Conservation (phyloP, 2,329 filamentous ascomycete genomes). For the Trichoderma hamatum region DNA sequence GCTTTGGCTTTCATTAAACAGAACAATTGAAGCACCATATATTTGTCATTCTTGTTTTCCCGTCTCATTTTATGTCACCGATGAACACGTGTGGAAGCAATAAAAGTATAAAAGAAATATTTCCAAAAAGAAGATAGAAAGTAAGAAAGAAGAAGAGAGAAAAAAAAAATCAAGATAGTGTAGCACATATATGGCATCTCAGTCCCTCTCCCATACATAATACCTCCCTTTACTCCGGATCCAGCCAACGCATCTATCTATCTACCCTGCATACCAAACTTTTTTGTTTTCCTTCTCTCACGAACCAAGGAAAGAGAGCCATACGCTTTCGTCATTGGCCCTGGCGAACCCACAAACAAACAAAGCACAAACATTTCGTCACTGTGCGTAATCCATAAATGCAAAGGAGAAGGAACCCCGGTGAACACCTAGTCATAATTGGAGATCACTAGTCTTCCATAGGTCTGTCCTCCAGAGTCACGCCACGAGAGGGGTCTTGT, state of each 20-base stretch:
- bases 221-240: constrained; percentile 16
- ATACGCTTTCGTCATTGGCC: constrained; percentile 8
- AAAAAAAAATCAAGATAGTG: constrained; percentile 12
- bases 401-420: constrained; percentile 19
- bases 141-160: neutral
- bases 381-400: constrained; percentile 29
- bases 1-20: neutral
- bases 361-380: constrained; percentile 23
- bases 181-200: constrained; percentile 21
- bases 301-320: constrained; percentile 7
- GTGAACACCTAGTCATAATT: neutral
- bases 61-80: neutral
- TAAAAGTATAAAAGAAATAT: constrained; percentile 3
- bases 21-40: neutral
- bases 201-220: neutral
- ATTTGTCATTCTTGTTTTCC: neutral
- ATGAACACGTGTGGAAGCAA: neutral
- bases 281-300: constrained; percentile 5
- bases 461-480: constrained; percentile 56
- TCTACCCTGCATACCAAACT: constrained; percentile 21
- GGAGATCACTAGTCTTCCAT: constrained; percentile 51
- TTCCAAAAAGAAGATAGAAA: neutral
- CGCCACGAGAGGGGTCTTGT: constrained; percentile 45
- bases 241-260: constrained; percentile 21
- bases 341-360: constrained; percentile 19